phyloP scores from a whole-genome alignment of 2,329 filamentous ascomycete genomes.

The Cryphonectria carpinicola region DNA sequence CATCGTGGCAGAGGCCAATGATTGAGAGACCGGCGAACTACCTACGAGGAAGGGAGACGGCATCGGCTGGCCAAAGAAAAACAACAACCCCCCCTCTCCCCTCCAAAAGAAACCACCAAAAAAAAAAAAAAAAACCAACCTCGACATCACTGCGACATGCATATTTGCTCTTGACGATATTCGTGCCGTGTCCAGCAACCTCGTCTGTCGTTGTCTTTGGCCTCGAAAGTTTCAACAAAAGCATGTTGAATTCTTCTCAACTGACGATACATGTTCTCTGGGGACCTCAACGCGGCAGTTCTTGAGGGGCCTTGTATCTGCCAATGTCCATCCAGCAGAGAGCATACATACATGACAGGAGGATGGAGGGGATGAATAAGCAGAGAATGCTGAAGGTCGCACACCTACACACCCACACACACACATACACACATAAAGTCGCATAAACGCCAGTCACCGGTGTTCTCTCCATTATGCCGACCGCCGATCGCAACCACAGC shows the following conservation, averaged over 20 bases:
- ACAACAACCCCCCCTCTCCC: too few species aligned
- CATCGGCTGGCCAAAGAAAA: background rate
- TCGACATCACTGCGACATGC: background rate
- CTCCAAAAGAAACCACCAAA: too few species aligned
- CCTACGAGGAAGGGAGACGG: background rate
- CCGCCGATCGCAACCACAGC: background rate
- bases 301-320: too few species aligned
- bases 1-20: slow-evolving; percentile 38
- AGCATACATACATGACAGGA: too few species aligned
- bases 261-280: too few species aligned
- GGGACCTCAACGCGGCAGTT: too few species aligned
- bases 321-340: too few species aligned
- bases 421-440: background rate
- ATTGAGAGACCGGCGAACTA: slow-evolving; percentile 34
- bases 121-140: too few species aligned
- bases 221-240: background rate
- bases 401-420: background rate
- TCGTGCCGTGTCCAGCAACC: background rate
- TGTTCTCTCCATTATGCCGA: background rate
- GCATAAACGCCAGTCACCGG: background rate
- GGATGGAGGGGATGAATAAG: too few species aligned
- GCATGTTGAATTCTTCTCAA: background rate
- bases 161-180: background rate
- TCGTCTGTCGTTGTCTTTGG: background rate
- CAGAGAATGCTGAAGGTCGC: background rate